A percentile compares a stretch with the other conserved stretches of the same genome.
Evolutionary conservation across 2,329 filamentous ascomycete species (phyloP).

Genomic region (Talaromyces sp.): DNA sequence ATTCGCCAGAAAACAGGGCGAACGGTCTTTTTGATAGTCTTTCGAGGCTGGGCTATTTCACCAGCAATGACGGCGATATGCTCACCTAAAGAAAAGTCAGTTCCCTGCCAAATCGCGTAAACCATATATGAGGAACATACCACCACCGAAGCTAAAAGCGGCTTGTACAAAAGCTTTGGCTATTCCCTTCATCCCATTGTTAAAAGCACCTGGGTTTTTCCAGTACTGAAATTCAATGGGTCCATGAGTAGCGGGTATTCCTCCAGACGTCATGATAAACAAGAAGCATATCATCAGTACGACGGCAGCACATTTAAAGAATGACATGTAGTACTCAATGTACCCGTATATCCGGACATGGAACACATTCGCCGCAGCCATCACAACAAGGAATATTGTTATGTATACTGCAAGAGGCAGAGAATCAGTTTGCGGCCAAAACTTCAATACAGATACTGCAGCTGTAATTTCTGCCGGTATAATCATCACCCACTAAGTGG

Average conservation of each 20-base stretch:
- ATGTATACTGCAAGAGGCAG: slow-evolving; percentile 37
- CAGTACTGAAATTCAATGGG: slow-evolving; percentile 33
- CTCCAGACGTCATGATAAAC: slow-evolving; percentile 41
- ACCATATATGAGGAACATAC: slow-evolving; percentile 9
- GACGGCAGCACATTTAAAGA: slow-evolving; percentile 35
- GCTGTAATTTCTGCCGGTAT: slow-evolving; percentile 41
- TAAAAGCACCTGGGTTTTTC: slow-evolving; percentile 32
- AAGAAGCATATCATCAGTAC: slow-evolving; percentile 38
- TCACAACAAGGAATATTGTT: slow-evolving; percentile 34
- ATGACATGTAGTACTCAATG: slow-evolving; percentile 36
- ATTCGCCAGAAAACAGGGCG: slow-evolving; percentile 39
- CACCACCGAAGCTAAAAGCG: slow-evolving; percentile 36
- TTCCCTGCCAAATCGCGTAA: background rate
- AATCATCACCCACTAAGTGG: slow-evolving; percentile 36
- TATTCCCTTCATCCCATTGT: slow-evolving; percentile 38
- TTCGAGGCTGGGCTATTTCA: slow-evolving; percentile 32
- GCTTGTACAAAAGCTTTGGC: slow-evolving; percentile 40
- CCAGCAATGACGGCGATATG: slow-evolving; percentile 39
- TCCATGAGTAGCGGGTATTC: slow-evolving; percentile 34
- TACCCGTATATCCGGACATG: slow-evolving; percentile 34
- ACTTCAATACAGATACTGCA: slow-evolving; percentile 35
- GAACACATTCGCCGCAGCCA: slow-evolving; percentile 32
- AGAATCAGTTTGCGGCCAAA: slow-evolving; percentile 32
- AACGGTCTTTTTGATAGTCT: slow-evolving; percentile 34
- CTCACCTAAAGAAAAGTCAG: slow-evolving; percentile 19